These are phyloP conservation scores for Venturiaceae sp. DNA, from an alignment of 2,329 filamentous ascomycete genomes.

Conservation along the genomic window DNA sequence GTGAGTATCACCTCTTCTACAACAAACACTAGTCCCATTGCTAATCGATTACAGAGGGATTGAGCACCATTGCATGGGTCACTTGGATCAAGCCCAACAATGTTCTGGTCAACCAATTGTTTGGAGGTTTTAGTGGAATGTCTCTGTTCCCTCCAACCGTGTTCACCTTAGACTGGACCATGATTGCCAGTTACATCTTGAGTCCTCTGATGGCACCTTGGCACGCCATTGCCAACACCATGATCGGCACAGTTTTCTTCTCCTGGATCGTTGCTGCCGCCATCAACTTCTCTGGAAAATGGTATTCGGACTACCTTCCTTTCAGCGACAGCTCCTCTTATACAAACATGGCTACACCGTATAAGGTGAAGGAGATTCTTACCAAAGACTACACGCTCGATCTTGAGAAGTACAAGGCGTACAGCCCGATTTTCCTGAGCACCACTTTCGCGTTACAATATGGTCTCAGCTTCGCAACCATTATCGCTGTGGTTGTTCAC, in stretches of 20 bases:
- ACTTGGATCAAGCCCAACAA: conserved; percentile 65
- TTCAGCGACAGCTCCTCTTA: conserved; percentile 19
- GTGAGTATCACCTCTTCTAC: background rate
- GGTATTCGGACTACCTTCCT: conserved; percentile 24
- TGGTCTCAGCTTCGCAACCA: conserved; percentile 26
- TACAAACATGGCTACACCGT: conserved; percentile 23
- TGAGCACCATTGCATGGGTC: conserved; percentile 61
- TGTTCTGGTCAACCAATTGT: conserved; percentile 60
- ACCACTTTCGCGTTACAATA: conserved; percentile 28
- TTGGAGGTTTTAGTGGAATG: conserved; percentile 58
- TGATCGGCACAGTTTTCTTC: conserved; percentile 4
- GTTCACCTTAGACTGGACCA: conserved; percentile 9
- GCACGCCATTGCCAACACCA: conserved; percentile 8
- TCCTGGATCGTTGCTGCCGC: conserved; percentile 17
- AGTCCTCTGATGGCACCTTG: conserved; percentile 9
- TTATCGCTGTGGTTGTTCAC: conserved; percentile 25
- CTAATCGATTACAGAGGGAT: conserved; percentile 32
- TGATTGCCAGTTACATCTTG: conserved; percentile 3
- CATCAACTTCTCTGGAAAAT: conserved; percentile 10
- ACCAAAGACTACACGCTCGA: conserved; percentile 22
- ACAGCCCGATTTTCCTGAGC: conserved; percentile 27
- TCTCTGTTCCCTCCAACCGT: conserved; percentile 49
- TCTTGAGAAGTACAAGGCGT: conserved; percentile 19
- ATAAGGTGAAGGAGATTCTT: conserved; percentile 24
- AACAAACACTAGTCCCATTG: no score